A percentile compares a stretch with the other conserved stretches of the same genome.
Evolutionary conservation across 2,329 filamentous ascomycete species (phyloP).

Genomic region (Stagonosporopsis rhizophila): DNA sequence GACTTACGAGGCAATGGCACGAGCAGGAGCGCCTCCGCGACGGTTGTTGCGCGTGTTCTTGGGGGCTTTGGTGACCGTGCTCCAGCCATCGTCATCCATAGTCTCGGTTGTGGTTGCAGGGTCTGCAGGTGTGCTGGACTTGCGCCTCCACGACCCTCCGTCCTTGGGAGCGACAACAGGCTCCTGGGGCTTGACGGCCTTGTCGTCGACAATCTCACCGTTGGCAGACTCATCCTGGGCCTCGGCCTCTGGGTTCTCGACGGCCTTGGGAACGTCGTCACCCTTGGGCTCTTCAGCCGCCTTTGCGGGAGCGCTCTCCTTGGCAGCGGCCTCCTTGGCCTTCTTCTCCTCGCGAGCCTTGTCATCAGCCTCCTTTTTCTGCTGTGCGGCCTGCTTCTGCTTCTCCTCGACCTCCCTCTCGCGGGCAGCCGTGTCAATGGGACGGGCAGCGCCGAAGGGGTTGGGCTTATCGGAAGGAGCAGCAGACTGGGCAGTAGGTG

Average conservation of each 20-base stretch:
- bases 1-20: conserved; percentile 57
- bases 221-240: conserved; percentile 58
- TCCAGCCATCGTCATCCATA: conserved; percentile 62
- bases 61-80: conserved; percentile 57
- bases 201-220: conserved; percentile 58
- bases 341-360: conserved; percentile 77
- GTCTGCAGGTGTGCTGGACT: conserved; percentile 40
- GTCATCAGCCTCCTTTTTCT: conserved; percentile 88
- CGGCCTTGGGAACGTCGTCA: conserved; percentile 13
- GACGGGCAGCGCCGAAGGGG: conserved; percentile 90
- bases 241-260: conserved; percentile 53
- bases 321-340: conserved; percentile 55
- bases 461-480: conserved; percentile 75
- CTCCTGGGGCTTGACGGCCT: conserved; percentile 64
- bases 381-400: conserved; percentile 72
- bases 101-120: conserved; percentile 53
- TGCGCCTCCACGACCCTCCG: conserved; percentile 51
- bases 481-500: conserved; percentile 58
- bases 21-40: conserved; percentile 48
- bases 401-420: conserved; percentile 93
- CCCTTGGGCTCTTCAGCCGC: conserved; percentile 42
- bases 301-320: conserved; percentile 51
- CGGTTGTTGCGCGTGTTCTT: conserved; percentile 50
- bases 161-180: conserved; percentile 54
- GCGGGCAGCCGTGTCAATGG: conserved; percentile 89